These are phyloP conservation scores for Pseudoneurospora amorphoporcata DNA, from an alignment of 495 filamentous ascomycete species.

Conservation along the genomic window DNA sequence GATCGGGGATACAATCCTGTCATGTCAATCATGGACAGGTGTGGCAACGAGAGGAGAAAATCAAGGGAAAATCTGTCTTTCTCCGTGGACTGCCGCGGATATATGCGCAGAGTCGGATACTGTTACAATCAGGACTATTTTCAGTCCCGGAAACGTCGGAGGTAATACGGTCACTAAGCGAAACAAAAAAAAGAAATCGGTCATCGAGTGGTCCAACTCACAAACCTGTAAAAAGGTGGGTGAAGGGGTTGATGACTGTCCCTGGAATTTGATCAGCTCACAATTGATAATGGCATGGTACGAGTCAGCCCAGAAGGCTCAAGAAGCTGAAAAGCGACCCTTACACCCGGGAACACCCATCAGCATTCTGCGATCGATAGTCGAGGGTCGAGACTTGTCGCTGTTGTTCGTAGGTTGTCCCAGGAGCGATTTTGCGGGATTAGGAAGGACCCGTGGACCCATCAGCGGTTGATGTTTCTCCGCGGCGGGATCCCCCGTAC, in stretches of 20 bases:
- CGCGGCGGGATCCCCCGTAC: constrained; percentile 20
- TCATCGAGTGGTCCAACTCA: background rate
- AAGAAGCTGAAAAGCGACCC: background rate
- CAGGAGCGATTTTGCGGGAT: background rate
- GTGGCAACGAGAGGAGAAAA: background rate
- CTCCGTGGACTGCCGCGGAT: constrained; percentile 9
- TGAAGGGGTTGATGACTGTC: background rate
- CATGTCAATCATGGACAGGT: background rate
- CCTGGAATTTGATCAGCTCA: constrained; percentile 11
- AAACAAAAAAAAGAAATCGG: background rate
- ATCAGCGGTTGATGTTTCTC: constrained; percentile 3
- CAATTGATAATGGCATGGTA: constrained; percentile 11
- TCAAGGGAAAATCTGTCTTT: background rate
- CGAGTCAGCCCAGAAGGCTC: background rate
- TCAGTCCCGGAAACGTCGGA: background rate
- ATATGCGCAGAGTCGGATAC: background rate
- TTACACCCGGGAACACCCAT: background rate
- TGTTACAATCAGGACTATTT: background rate
- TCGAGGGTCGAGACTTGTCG: background rate
- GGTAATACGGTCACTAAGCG: background rate
- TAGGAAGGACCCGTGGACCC: background rate
- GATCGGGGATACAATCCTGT: background rate
- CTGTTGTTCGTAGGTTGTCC: background rate
- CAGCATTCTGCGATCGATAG: background rate
- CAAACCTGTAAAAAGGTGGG: background rate